Evolutionary conservation across 75 land plant species (phyloP), one percentile per base, ranked within the genome.

Genomic region (Cryptomeria japonica): DNA sequence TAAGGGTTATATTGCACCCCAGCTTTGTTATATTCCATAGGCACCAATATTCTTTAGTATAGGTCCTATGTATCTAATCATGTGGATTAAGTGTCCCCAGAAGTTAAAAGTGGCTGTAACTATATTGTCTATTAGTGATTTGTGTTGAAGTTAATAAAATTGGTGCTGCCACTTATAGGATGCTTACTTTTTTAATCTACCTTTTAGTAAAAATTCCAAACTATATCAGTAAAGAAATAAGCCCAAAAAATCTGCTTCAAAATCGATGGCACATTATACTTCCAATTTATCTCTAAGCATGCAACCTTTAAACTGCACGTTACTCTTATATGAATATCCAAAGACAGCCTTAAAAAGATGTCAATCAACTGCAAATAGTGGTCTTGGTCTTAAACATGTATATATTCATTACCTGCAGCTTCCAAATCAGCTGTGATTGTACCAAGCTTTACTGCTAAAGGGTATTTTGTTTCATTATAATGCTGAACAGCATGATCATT

Each of bases 371-470:
- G 34, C 56, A 56, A 85, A 85, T 28, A 55, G 53, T 39, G 8
- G 42, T 82, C 68, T n/a, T 53, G 39, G 5, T 41, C 36, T 39
- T 25, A 73, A 51, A 73, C 32, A 41, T 86, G 42, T 86, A 75
- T 22, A 75, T 25, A 75, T 34, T n/a, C 87, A 91, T 87, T 93
- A 98, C 99, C 99, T 91, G 99, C 98, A 82, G 87, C 90, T 89
- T 97, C 99, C 86, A 98, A 87, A 89, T 98, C 99, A 87, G 96
- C 96, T 61, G 99, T 97, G 70, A 98, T 96, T 12, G 99, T 98
- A 73, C 99, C 99, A 89, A 98, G 98, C 91, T 98, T 98, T n/a
- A 98, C 99, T 36, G 99, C 99, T 61, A 97, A 91, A 75, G 99
- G 97, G 84, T 94, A 97, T 11, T 92, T 93, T 32, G 97, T 95